Conservation (phyloP, 306 rosid species). For the Senna siamea region DNA sequence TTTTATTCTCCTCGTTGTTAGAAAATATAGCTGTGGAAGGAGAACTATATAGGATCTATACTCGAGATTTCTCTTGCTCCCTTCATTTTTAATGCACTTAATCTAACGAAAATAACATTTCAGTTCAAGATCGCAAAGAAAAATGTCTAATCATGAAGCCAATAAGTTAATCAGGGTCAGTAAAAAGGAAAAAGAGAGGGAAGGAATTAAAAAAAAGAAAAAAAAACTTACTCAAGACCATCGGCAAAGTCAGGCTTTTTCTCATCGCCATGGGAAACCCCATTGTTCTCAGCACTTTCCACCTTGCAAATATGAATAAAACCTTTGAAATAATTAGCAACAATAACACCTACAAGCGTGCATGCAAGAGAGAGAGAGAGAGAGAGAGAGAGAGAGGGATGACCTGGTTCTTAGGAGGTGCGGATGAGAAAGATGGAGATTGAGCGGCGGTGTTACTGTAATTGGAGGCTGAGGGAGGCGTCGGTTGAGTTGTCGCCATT, state of each 20-base stretch:
- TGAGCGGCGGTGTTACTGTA: constrained; percentile 48
- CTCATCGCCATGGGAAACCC: constrained; percentile 47
- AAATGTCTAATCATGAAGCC: background rate
- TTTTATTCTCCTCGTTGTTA: constrained; percentile 11
- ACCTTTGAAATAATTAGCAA: constrained; percentile 35
- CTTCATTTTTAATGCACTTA: background rate
- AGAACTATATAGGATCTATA: background rate
- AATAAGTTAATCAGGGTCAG: background rate
- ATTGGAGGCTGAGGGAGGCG: constrained; percentile 54
- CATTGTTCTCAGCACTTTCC: constrained; percentile 52
- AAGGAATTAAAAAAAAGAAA: background rate
- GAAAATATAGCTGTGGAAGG: background rate
- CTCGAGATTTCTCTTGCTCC: background rate
- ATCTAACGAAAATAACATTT: background rate
- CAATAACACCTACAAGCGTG: constrained; percentile 2
- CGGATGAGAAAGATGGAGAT: constrained; percentile 36
- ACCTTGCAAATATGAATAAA: constrained; percentile 42
- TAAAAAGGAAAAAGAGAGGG: background rate
- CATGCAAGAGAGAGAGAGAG: constrained; percentile 28
- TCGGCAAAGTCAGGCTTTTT: constrained; percentile 47
- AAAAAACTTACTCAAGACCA: constrained; percentile 52
- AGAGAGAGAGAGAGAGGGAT: constrained; percentile 25
- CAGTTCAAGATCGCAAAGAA: background rate
- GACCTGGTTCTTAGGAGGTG: constrained; percentile 52
- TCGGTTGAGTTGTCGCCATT: constrained; percentile 50